Evolutionary conservation across 106 monocot species (phyloP), one percentile per base, ranked within the genome.

Genomic region (Chionographis japonica): DNA sequence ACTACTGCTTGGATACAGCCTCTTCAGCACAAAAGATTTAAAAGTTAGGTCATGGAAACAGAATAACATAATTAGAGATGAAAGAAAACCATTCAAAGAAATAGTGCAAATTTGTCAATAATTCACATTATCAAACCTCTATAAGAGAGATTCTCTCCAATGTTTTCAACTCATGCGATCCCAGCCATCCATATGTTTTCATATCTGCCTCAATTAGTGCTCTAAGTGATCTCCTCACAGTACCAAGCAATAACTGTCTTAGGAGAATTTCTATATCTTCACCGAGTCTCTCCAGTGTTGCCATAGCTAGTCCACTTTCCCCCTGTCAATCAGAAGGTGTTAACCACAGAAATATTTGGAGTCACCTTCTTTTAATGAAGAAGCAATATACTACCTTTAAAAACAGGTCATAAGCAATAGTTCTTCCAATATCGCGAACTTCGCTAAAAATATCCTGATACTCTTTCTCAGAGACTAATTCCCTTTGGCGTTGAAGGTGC

Each of bases 361-460:
- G 38, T 65, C 64, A 83, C 38, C 9, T 60, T 43, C 39, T 51
- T 63, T 46, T 57, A 19, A 54, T 52, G 39, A 59, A 37, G 50
- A 18, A 55, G 8, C 12, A 61, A 38, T 11, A 63, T 17, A 36
- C 16, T 75, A 98, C 97, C 97, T 93, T 89, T 17, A 90, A 46
- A 81, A 98, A 90, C 52, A 98, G 71, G 69, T 88, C 92, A 85
- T 98, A 98, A 62, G 81, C 87, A 76, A 98, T 90, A 62, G 81
- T 72, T 71, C 76, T 84, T 64, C 97, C 97, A 75, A 85, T 77
- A 54, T 80, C 78, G 68, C 81, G 66, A 66, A 98, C 75, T 83
- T 86, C 85, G 79, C 54, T 77, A 71, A 98, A 98, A 67, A 70
- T 79, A 75, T 98, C 89, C 63, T 57, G 60, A 74, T 70, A 50